Evolutionary conservation across 2,329 filamentous ascomycete species (phyloP).

Genomic region (Cladobotryum mycophilum): DNA sequence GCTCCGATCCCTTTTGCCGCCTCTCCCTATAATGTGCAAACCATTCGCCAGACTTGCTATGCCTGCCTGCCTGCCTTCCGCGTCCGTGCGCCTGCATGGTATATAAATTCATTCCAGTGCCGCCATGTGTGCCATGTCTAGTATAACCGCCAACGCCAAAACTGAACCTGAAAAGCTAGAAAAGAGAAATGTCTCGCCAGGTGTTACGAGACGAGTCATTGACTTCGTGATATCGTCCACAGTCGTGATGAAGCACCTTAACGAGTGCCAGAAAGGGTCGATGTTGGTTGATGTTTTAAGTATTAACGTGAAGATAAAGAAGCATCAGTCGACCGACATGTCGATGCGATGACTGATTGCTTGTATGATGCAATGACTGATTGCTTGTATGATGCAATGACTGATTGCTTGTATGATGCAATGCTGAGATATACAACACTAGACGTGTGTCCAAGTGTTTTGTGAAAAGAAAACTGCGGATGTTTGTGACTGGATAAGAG

Average conservation of each 20-base stretch:
- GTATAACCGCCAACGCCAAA: constrained; percentile 18
- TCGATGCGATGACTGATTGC: no score
- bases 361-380: no score
- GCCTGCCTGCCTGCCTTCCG: constrained; percentile 5
- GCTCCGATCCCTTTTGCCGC: neutral
- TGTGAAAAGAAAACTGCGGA: no score
- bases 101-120: constrained; percentile 14
- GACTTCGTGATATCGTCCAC: constrained; percentile 12
- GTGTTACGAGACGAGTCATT: constrained; percentile 12
- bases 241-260: constrained; percentile 1
- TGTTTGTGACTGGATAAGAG: no score
- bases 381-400: no score
- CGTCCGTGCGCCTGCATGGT: constrained; percentile 7
- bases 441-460: no score
- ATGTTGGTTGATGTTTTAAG: neutral
- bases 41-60: neutral
- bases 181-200: constrained; percentile 5
- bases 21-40: neutral
- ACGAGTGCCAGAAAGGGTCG: neutral
- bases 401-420: no score
- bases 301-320: neutral
- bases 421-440: no score
- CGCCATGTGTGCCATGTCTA: constrained; percentile 10
- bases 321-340: neutral
- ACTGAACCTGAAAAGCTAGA: constrained; percentile 8